Base-by-base conservation (phyloP, 2,329 filamentous ascomycete species). In the Cytospora schulzeri region DNA sequence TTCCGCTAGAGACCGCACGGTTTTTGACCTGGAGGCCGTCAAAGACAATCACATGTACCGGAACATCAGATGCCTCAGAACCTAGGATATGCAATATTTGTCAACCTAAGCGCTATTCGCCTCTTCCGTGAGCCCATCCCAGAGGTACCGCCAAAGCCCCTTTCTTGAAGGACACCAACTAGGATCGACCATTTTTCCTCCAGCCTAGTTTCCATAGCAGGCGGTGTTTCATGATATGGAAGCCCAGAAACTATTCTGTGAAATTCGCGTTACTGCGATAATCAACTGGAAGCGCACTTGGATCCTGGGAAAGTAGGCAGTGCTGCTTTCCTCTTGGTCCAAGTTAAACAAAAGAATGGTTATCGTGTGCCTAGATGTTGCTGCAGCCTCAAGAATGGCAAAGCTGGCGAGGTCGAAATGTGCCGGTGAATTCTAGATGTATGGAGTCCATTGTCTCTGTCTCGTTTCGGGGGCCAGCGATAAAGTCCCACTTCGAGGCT, bases 381-480 rank as follows among this genome's bases (percentile, higher is more conserved):
- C 22, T 19, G 9, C n/a, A 48, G 45, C n/a, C 22, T 12, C 4
- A 48, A 7, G n/a, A 48, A 41, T n/a, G 8, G 2, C 19, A 8
- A n/a, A 48, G n/a, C n/a, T n/a, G 19, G 38, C 19, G 38, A 41
- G 3, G 15, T 41, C 15, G 38, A 41, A 41, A 3, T 24, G 1
- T 22, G 33, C 38, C n/a, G 11, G 35, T 7, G 7, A 19, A 4
- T 48, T 19, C 35, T 33, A n/a, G 15, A 48, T 56, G 41, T 35
- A 29, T 52, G n/a, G 22, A n/a, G 22, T 50, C 51, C 24, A 28
- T 51, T 14, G 14, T 50, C 41, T 57, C 51, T 62, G 53, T 57
- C 29, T 50, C 17, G 28, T 24, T 48, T 28, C 17, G n/a, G 59
- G 22, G 38, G 35, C 45, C 22, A 9, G 8, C n/a, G 50, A 17